Conservation (phyloP, 345 rosid species). For the Hibiscus tridactylites region DNA sequence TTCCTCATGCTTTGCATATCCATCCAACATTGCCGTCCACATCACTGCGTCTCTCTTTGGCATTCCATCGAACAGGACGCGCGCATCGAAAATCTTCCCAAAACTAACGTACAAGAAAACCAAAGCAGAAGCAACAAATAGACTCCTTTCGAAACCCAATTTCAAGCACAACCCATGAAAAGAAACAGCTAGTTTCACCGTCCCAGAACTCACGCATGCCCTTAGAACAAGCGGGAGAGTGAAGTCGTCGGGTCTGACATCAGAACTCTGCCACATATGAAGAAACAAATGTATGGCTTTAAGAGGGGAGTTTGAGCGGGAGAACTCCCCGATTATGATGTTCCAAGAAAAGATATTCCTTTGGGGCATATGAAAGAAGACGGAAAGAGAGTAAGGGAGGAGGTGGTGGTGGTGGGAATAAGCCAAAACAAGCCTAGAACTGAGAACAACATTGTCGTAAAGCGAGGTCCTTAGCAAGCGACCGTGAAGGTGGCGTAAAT, state of each 20-base stretch:
- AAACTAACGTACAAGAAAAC: constrained; percentile 31
- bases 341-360: constrained; percentile 64
- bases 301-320: constrained; percentile 34
- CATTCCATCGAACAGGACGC: constrained; percentile 51
- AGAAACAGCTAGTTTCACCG: constrained; percentile 18
- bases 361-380: constrained; percentile 56
- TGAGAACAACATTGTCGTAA: constrained; percentile 40
- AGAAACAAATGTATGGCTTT: constrained; percentile 36
- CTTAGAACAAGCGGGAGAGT: constrained; percentile 57
- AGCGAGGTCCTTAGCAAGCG: constrained; percentile 43
- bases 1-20: constrained; percentile 52
- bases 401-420: constrained; percentile 43
- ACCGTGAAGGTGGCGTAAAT: constrained; percentile 56
- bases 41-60: constrained; percentile 41
- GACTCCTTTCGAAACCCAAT: constrained; percentile 34
- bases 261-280: constrained; percentile 34
- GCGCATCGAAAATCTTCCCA: constrained; percentile 25
- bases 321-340: constrained; percentile 54
- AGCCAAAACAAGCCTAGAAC: constrained; percentile 43
- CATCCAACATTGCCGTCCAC: constrained; percentile 57
- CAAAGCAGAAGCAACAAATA: constrained; percentile 47
- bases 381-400: constrained; percentile 32
- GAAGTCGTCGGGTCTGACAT: constrained; percentile 41
- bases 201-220: constrained; percentile 36
- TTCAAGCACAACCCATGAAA: constrained; percentile 42